Evolutionary conservation across 345 rosid genomes (phyloP), one percentile per base, ranked within the genome.

Genomic region (Hypericum androsaemum): DNA sequence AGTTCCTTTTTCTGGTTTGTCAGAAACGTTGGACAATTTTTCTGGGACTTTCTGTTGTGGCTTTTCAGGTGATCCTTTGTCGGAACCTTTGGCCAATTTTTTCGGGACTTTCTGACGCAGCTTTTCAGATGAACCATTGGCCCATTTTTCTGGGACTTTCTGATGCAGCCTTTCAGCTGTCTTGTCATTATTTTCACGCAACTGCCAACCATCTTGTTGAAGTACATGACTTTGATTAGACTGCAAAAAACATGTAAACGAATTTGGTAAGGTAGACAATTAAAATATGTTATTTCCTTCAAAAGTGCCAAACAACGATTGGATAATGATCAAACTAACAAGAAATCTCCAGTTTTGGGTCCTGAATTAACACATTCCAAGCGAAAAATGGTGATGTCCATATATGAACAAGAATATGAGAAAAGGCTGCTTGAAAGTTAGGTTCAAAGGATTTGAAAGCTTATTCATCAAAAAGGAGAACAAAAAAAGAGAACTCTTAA

Each of bases 181-280:
- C 32, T 22, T 22, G 32, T 22, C 32, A 22, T 22, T 22, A 22
- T 4, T 22, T 22, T 22, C 4, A 22, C 4, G 32, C 4, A 4
- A 70, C 44, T 65, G 74, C 56, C 59, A 71, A 63, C 41, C 60
- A 55, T 65, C 58, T 40, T 76, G 62, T 64, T 49, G 61, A 52
- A 16, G 52, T 41, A 67, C 37, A 61, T 77, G 75, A 63, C 61
- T 67, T 69, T 58, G 74, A 11, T 55, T 59, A 56, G 65, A 75
- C 87, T 73, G 75, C 58, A 77, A 65, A 65, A 41, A 52, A 6
- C 43, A 57, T 12, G 46, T 46, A 55, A 36, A 17, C 36, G 16
- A 44, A 11, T 10, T 6, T 3, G 12, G 32, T 37, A 51, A 5
- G 1, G 5, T 28, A 35, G 16, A 47, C 7, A 59, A 45, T 38